Conservation (phyloP, 1,139 yeast genomes). For the Pneumocystis sp. region DNA sequence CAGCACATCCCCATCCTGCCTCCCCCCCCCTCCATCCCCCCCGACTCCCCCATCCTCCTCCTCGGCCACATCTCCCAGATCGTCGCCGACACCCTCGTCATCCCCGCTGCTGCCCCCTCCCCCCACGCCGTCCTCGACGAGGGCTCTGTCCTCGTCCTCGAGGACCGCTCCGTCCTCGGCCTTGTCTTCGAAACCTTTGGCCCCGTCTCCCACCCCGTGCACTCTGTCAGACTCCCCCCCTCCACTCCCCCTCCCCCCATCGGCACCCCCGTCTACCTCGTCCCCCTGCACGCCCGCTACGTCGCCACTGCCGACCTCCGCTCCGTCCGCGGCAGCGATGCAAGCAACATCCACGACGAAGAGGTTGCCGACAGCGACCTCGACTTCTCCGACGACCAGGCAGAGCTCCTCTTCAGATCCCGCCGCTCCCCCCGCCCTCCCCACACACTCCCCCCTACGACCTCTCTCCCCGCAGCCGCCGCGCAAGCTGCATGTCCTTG, state of each 20-base stretch:
- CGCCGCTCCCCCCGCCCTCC: no score
- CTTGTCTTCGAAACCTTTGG: slow-evolving; percentile 70
- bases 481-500: slow-evolving; percentile 97
- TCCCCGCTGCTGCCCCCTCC: slow-evolving; percentile 66
- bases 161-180: slow-evolving; percentile 62
- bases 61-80: slow-evolving; percentile 59
- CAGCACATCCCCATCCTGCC: no score
- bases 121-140: slow-evolving; percentile 75
- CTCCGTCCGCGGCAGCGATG: slow-evolving; percentile 73
- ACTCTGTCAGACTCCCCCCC: slow-evolving; percentile 62
- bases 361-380: slow-evolving; percentile 86
- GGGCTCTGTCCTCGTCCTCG: slow-evolving; percentile 64
- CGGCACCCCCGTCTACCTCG: slow-evolving; percentile 63
- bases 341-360: slow-evolving; percentile 88
- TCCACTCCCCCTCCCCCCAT: no score
- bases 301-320: slow-evolving; percentile 60
- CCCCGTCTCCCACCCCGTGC: slow-evolving; percentile 67
- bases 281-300: slow-evolving; percentile 68
- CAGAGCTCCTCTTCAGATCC: slow-evolving; percentile 14
- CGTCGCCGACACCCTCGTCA: slow-evolving; percentile 53
- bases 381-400: slow-evolving; percentile 73
- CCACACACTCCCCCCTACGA: slow-evolving; percentile 9
- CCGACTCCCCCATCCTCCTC: slow-evolving; percentile 55
- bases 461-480: slow-evolving; percentile 89
- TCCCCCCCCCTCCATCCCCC: no score